Evolutionary conservation across 148 eudicot species (phyloP), one percentile per base, ranked within the genome.

Genomic region (Fagopyrum homotropicum): DNA sequence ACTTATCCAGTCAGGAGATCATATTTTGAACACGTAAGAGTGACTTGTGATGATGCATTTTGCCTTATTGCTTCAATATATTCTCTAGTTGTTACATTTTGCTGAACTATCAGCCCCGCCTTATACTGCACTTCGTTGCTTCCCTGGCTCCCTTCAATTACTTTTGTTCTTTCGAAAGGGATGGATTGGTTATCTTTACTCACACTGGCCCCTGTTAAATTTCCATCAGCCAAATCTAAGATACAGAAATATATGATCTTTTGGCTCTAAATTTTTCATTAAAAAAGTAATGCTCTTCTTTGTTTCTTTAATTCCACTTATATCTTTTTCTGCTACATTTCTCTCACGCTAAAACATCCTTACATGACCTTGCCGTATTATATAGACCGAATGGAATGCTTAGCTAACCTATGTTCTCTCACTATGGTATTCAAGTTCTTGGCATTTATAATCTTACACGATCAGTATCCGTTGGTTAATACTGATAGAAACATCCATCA

Each of bases 1-100:
- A 3, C 68, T 90, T 52, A 80, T 90, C 74, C 90, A 90, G 81
- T 86, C 96, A 30, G 90, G 92, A 80, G 96, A 90, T 81, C 96
- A 90, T 82, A 88, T 90, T 57, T 84, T 90, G 76, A 90, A 88
- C 80, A 81, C 84, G 96, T 90, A 90, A 86, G 88, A 0, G 54
- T 44, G 46, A 15, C 71, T 12, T 14, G 7, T 40, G 43, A 64
- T 40, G 9, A 40, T 29, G 19, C 6, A 35, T 64, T 66, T 17
- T 40, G 17, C 19, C 52, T 43, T n/a, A 16, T 4, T 26, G 22
- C 52, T 61, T 10, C 45, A 15, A 4, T 48, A 19, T 45, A 12
- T 10, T 22, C 30, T 55, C 60, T 12, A 46, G 22, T 44, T 40
- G 40, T 35, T 35, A 35, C 40, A 35, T 35, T 35, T 35, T 35